Base-by-base conservation (phyloP, 2,329 filamentous ascomycete genomes). In the Venturiaceae sp. region DNA sequence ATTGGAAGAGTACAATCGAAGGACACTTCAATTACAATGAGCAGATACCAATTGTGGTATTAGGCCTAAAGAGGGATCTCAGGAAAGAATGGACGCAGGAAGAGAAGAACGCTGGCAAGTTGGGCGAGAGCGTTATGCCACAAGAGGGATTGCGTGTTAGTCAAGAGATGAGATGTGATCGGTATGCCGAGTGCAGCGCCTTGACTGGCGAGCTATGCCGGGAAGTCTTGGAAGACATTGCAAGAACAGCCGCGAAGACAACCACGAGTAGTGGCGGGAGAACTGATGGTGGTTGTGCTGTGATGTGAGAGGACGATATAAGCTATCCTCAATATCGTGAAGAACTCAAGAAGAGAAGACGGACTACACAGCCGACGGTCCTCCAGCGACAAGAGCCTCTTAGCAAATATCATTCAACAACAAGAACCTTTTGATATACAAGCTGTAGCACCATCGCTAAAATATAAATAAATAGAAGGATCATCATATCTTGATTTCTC, bases 171-270 rank as follows among this genome's bases (percentile, higher is more conserved):
- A 73, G 81, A 26, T 82, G 79, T 66, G 83, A 85, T 72, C 72
- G 76, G 36, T 85, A 85, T 68, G 83, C 81, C 3, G 83, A 85
- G 65, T 85, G 83, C 63, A 83, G 80, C 61, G 82, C 83, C 41
- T 37, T 80, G 39, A 85, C 82, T 5, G 82, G 83, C 3, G 80
- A 84, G 69, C 69, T 85, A 39, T 79, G 83, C 62, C 71, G 72
- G 33, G 78, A 85, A 67, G 80, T 82, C 0, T 75, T 85, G 60
- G 82, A 85, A 64, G 83, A 85, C 66, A 73, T 85, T 21, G 80
- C 81, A 9, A 77, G 71, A 65, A 78, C 80, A 32, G 79, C 80
- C 3, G 82, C 77, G n/a, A 79, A 75, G 72, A 83, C 80, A 2
- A 83, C 78, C 6, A 83, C 80, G 1, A 74, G 75, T 19, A 71